Conservation (phyloP, 2,329 filamentous ascomycete species). For the Penicillium janthinellum region DNA sequence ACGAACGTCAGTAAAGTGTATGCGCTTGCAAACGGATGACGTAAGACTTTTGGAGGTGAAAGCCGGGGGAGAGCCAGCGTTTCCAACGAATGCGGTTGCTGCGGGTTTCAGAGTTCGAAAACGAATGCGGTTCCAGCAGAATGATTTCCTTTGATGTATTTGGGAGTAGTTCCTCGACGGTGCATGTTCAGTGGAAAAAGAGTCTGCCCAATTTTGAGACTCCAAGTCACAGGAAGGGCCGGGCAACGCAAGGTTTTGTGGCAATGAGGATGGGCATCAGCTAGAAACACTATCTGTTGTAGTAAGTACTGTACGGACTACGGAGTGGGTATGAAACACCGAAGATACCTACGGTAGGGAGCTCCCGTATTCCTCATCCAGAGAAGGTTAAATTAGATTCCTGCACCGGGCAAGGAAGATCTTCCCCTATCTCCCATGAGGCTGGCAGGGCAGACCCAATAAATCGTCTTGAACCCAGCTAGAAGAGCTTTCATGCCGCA, state of each 20-base stretch:
- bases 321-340: background rate
- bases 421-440: background rate
- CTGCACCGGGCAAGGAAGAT: background rate
- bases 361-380: background rate
- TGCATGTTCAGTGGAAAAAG: background rate
- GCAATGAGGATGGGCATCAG: background rate
- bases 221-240: background rate
- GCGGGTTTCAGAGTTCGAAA: conserved; percentile 13
- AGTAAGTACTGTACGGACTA: no score
- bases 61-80: conserved; percentile 32
- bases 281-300: background rate
- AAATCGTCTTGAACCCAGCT: conserved; percentile 1
- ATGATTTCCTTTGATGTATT: background rate
- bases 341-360: background rate
- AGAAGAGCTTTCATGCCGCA: conserved; percentile 5
- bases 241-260: background rate
- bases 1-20: conserved; percentile 9
- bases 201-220: background rate
- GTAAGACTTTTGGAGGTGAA: conserved; percentile 36
- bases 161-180: no score
- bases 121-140: background rate
- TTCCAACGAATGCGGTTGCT: conserved; percentile 27
- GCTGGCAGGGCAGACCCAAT: background rate
- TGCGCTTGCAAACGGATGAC: conserved; percentile 35
- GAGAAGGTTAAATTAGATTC: background rate